Evolutionary conservation across 345 rosid species (phyloP), one percentile per base, ranked within the genome.

Genomic region (Eucalyptus albens): DNA sequence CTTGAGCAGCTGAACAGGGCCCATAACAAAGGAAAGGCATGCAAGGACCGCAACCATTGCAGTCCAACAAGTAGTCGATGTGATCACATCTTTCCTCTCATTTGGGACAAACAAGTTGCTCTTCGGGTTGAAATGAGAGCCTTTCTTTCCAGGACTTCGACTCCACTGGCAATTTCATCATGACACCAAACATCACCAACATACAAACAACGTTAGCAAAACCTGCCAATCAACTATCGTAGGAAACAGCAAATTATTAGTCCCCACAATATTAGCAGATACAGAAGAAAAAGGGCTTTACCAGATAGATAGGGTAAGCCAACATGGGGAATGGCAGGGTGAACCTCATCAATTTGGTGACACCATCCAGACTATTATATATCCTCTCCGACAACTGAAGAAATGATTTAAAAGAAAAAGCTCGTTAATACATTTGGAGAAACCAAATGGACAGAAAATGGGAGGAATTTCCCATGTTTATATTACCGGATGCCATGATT

Each of bases 241-340:
- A 45, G 42, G 65, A 86, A 86, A 77, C 85, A 40, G 85, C 47
- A 77, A 77, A 77, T 77, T 21, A 37, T 77, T 4, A 40, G 47
- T 69, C 86, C 44, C 59, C 47, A 26, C n/a, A 7, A 55, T 53
- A 77, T 55, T 13, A 55, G 49, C 47, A 33, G n/a, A 53, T 21
- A 81, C 50, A 40, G 50, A 88, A 67, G 19, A 81, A n/a, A 56
- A 49, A 47, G 13, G 44, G 13, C 21, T 92, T 94, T 89, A 97
- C 99, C 97, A 97, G 93, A 93, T 97, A 97, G 91, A 97, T 33
- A 91, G 99, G 99, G 91, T 93, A 97, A n/a, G 99, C 99, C 40
- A 97, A 94, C 95, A 97, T 91, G 45, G 98, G 98, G 67, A 97
- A 96, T 47, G 99, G 99, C 92, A 96, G 87, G 29, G 94, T 95